Evolutionary conservation across 257 asterid species (phyloP), one percentile per base, ranked within the genome.

Genomic region (Solanum clarkiae): DNA sequence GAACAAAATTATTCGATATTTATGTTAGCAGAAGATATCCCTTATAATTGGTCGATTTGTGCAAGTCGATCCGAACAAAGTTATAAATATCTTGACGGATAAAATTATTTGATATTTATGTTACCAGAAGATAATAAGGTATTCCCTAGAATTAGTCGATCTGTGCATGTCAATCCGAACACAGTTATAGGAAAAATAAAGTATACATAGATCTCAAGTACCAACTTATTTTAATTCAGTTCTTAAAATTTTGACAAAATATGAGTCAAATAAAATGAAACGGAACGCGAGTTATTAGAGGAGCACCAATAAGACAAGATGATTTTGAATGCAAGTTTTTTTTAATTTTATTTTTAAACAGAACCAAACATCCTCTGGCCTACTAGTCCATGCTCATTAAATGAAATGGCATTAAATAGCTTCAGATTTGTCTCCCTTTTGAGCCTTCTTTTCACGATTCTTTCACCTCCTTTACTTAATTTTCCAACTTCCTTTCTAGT

Each of bases 401-500:
- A 82, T 82, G 85, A 26, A 32, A 71, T 51, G 55, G 53, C 12
- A 65, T 70, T 82, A 7, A 56, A 49, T 81, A 54, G 70, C 83
- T 70, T 49, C 86, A 88, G 68, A 42, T 32, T 69, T 47, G 77
- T 36, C 75, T 71, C 77, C 84, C 57, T 24, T 81, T 81, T 42
- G 68, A 80, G 45, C 53, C 44, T 8, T 79, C 59, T 59, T 29
- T 82, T 62, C 59, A 29, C 85, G 57, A 47, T 59, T 69, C 54
- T 56, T 80, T 16, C 72, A 71, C 72, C 88, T 69, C 84, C 84
- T 68, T 15, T 56, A 82, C 80, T 17, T 82, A 32, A 86, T 63
- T 80, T 83, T 86, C 86, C 91, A 86, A 81, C 91, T 84, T 81
- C 89, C 86, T 86, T 84, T 47, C 79, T 84, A 9, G 90, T 51